A percentile compares a stretch with the other conserved stretches of the same genome.
phyloP scores from a whole-genome alignment of 2,329 filamentous ascomycete species.

The Annulohypoxylon truncatum region DNA sequence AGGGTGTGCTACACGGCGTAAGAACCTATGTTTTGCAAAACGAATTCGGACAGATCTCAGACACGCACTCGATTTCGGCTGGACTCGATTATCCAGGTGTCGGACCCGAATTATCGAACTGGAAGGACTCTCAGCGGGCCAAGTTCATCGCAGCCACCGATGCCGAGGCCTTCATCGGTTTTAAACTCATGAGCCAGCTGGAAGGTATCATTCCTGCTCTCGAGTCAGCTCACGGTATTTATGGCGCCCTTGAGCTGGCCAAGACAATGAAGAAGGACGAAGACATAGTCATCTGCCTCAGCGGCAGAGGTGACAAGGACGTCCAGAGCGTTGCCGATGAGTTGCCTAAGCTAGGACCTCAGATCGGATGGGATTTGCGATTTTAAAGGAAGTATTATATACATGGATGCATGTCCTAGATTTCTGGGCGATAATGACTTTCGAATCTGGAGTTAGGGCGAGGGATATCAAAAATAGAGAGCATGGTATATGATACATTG shows the following conservation, averaged over 20 bases:
- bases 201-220: constrained; percentile 98
- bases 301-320: constrained; percentile 96
- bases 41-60: constrained; percentile 89
- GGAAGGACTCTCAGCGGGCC: constrained; percentile 91
- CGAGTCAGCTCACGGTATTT: constrained; percentile 93
- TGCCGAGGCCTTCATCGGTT: constrained; percentile 87
- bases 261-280: constrained; percentile 91
- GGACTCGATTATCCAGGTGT: constrained; percentile 98
- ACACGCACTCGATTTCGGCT: constrained; percentile 96
- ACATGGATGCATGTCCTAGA: neutral
- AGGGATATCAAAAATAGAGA: constrained; percentile 16
- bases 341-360: constrained; percentile 85
- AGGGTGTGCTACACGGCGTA: constrained; percentile 95
- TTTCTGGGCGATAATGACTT: neutral
- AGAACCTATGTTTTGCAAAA: constrained; percentile 96
- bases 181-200: constrained; percentile 83
- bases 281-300: constrained; percentile 93
- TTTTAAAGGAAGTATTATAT: constrained; percentile 57
- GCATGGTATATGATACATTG: constrained; percentile 27
- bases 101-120: constrained; percentile 88
- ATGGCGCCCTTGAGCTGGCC: constrained; percentile 86
- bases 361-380: constrained; percentile 81
- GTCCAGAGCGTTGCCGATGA: constrained; percentile 98
- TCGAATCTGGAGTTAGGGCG: constrained; percentile 38
- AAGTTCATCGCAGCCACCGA: constrained; percentile 93